Percentiles rank a stretch among this genome's conserved stretches.
Conservation (phyloP, 83 land plant species). For the Picea abies region DNA sequence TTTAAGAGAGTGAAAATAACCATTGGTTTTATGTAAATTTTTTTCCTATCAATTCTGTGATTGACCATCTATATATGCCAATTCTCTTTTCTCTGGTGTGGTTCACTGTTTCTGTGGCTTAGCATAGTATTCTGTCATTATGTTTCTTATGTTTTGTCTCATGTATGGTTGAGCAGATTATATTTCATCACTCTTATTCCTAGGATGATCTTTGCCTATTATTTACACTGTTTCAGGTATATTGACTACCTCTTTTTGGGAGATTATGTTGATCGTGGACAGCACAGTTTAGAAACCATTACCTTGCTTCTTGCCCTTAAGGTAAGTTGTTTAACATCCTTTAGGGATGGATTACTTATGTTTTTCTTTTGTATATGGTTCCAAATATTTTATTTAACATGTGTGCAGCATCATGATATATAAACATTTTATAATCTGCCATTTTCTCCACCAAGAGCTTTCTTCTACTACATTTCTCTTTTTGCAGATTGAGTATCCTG, state of each 20-base stretch:
- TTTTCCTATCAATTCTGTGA: not conserved
- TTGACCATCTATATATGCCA: not conserved
- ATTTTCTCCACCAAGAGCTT: not conserved
- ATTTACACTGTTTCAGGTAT: slow-evolving; percentile 57
- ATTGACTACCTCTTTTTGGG: slow-evolving; percentile 96
- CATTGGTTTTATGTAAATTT: not conserved
- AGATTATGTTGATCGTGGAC: slow-evolving; percentile 99
- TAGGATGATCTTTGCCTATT: slow-evolving; percentile 13
- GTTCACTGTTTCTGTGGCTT: not conserved
- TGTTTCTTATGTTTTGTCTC: not conserved
- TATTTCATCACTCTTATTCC: not conserved
- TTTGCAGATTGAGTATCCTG: slow-evolving; percentile 91
- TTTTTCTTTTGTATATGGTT: not conserved
- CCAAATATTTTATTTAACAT: not conserved
- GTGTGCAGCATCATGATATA: not conserved
- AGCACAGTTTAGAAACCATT: slow-evolving; percentile 96
- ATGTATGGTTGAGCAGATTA: not conserved
- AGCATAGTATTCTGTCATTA: not conserved
- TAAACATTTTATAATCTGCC: not conserved
- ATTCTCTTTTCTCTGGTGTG: not conserved
- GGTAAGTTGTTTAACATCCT: slow-evolving; percentile 36
- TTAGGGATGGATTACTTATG: not conserved
- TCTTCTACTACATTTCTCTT: not conserved
- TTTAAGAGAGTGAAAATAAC: not conserved
- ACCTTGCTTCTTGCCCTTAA: slow-evolving; percentile 91